Conservation (phyloP, 768 basidiomycete species). For the Rhodotorula babjevae region DNA sequence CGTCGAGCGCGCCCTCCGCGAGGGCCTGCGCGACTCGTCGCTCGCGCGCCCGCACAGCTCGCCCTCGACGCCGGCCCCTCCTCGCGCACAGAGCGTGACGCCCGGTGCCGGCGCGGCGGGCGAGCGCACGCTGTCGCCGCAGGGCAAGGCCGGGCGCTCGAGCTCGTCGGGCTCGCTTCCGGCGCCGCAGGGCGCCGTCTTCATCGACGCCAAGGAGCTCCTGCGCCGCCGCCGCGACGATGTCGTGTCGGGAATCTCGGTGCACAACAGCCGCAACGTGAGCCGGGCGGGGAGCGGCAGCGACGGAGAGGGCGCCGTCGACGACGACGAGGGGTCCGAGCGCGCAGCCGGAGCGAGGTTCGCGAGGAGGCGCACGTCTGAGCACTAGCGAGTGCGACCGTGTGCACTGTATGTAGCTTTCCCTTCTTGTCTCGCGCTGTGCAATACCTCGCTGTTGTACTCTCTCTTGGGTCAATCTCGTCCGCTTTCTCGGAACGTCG, state of each 20-base stretch:
- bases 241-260: conserved; percentile 24
- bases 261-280: not conserved
- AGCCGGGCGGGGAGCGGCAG: not conserved
- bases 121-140: not conserved
- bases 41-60: not conserved
- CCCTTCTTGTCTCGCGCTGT: not conserved
- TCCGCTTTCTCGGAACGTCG: too few relatives aligned
- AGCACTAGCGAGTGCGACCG: not conserved
- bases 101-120: not conserved
- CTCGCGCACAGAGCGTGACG: not conserved
- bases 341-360: not conserved
- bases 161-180: conserved; percentile 8
- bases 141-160: conserved; percentile 7
- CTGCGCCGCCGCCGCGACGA: conserved; percentile 30
- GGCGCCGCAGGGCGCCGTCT: conserved; percentile 16
- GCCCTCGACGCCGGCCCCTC: too few relatives aligned
- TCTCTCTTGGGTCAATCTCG: too few relatives aligned
- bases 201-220: conserved; percentile 32
- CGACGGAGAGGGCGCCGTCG: not conserved
- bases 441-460: too few relatives aligned
- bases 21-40: conserved; percentile 3
- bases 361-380: not conserved
- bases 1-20: conserved; percentile 28
- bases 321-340: not conserved
- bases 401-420: not conserved